Evolutionary conservation across 495 filamentous ascomycete species (phyloP).

Genomic region (Platismatia glauca): DNA sequence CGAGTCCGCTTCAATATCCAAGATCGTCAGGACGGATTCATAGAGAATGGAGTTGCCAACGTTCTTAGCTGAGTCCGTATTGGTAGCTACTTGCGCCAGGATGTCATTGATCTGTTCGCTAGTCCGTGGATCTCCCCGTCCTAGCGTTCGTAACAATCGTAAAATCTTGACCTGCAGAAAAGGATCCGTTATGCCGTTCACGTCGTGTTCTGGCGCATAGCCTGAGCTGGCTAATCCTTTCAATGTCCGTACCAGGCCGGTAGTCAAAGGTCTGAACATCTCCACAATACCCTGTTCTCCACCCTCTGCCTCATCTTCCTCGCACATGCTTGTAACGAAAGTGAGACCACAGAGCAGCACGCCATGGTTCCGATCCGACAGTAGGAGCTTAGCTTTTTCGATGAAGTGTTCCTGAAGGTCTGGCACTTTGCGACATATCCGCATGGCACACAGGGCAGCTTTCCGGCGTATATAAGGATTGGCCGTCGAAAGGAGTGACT

Average conservation of each 20-base stretch:
- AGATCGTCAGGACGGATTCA: conserved; percentile 92
- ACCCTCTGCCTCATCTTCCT: conserved; percentile 84
- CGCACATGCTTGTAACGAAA: conserved; percentile 82
- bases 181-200: conserved; percentile 96
- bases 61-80: conserved; percentile 96
- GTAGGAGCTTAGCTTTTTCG: conserved; percentile 81
- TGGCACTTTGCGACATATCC: conserved; percentile 94
- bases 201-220: conserved; percentile 96
- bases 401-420: conserved; percentile 95
- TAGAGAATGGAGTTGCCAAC: conserved; percentile 97
- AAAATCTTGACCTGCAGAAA: conserved; percentile 97
- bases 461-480: conserved; percentile 97
- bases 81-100: conserved; percentile 93
- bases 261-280: conserved; percentile 74
- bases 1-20: conserved; percentile 96
- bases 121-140: conserved; percentile 75
- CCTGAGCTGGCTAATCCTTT: conserved; percentile 89
- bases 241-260: conserved; percentile 73
- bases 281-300: conserved; percentile 78
- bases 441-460: conserved; percentile 98
- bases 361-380: conserved; percentile 89
- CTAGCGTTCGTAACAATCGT: conserved; percentile 72
- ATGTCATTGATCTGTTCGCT: conserved; percentile 99
- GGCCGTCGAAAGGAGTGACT: conserved; percentile 76
- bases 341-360: conserved; percentile 89